Base-by-base conservation (phyloP, 192 early-diverging fungal genomes). In the Umbelopsis vinacea region DNA sequence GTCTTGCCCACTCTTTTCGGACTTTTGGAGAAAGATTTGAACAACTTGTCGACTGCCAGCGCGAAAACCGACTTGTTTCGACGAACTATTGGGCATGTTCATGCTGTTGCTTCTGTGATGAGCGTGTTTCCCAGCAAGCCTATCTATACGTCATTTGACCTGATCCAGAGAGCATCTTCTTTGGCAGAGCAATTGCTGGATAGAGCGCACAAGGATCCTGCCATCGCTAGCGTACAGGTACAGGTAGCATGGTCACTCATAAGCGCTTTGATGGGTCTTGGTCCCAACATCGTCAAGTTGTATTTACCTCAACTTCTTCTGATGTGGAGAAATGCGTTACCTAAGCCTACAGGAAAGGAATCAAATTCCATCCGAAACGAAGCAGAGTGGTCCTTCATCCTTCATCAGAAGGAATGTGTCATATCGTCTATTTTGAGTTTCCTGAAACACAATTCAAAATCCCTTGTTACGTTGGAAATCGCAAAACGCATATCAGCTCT, bases 241-340 rank as follows among this genome's bases (percentile, higher is more conserved):
- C 89, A 92, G 43, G 88, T 94, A 12, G 92, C 87, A 0, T 96
- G 95, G 95, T 89, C 82, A 11, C 76, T 96, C 10, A 85, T 96
- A 9, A 89, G 89, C 2, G 81, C 89, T 0, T 73, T 96, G 23
- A 91, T 94, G 88, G 83, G 83, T 37, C 78, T 96, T 6, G 95
- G 95, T 0, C 91, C 93, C 7, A 88, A 94, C 48, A 91, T 96
- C 74, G 92, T 93, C 40, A 87, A 85, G 46, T 86, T 94, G 47
- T 92, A 96, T 72, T 69, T 92, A 3, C 86, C 93, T 7, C 91
- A 95, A 69, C 77, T 95, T 21, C 71, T 94, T 3, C 70, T 92
- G 1, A 82, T 94, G 9, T 96, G 95, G 95, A 94, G 92, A 71
- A 85, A 71, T 10, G 89, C 91, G 0, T 89, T 96, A 24, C 89